phyloP scores from a whole-genome alignment of 2,329 filamentous ascomycete genomes.

The Rhynchosporium secalis region DNA sequence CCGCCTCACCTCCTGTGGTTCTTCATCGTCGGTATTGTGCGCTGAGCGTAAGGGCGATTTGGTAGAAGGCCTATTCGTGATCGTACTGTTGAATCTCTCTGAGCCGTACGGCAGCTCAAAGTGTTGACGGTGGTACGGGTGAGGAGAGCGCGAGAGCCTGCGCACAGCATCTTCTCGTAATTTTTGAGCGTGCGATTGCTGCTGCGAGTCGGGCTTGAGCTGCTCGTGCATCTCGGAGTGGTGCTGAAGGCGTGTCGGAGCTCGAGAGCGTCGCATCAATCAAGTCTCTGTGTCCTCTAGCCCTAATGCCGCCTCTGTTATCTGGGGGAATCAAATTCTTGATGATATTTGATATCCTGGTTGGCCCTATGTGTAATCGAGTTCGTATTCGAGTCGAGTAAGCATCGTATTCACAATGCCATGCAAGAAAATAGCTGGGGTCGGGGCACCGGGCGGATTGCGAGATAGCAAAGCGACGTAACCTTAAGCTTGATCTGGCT shows the following conservation, averaged over 20 bases:
- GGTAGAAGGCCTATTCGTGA: conserved; percentile 27
- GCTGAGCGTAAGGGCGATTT: conserved; percentile 32
- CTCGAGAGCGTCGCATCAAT: conserved; percentile 24
- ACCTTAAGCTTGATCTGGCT: neutral
- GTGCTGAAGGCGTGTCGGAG: conserved; percentile 23
- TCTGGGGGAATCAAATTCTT: neutral
- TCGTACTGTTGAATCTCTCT: conserved; percentile 39
- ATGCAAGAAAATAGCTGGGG: conserved; percentile 24
- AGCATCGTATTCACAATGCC: conserved; percentile 27
- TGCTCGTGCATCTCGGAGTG: conserved; percentile 35
- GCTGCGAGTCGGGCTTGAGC: conserved; percentile 26
- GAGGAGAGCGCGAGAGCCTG: conserved; percentile 55
- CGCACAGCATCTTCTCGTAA: conserved; percentile 32
- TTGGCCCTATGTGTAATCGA: conserved; percentile 13
- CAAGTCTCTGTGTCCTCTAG: conserved; percentile 25
- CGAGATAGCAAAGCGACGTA: conserved; percentile 20
- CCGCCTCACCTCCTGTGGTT: conserved; percentile 25
- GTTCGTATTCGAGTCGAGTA: conserved; percentile 20
- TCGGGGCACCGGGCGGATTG: conserved; percentile 24
- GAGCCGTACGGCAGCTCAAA: conserved; percentile 56
- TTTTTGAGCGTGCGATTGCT: conserved; percentile 30
- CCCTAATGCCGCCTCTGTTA: neutral
- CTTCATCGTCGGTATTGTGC: conserved; percentile 40
- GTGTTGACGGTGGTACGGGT: conserved; percentile 64
- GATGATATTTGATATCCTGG: neutral